Conservation (phyloP, 2,329 filamentous ascomycete species). For the Aspergillus transmontanensis region DNA sequence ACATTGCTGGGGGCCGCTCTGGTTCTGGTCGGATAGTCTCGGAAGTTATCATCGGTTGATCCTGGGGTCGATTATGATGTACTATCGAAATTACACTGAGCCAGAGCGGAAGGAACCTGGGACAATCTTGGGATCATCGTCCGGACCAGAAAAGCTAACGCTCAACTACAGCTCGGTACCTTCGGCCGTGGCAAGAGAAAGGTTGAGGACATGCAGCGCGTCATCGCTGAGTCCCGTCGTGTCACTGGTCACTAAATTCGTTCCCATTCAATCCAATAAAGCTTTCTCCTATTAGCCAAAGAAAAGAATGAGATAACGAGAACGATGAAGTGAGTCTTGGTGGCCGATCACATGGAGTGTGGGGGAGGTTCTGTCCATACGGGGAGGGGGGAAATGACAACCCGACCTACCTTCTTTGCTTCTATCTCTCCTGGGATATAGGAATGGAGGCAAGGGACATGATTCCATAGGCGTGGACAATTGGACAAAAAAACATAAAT, state of each 20-base stretch:
- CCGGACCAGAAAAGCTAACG: slow-evolving; percentile 19
- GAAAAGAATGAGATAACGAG: slow-evolving; percentile 29
- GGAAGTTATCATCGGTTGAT: neutral
- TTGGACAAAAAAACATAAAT: slow-evolving; percentile 14
- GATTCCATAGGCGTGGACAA: slow-evolving; percentile 14
- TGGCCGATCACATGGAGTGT: slow-evolving; percentile 14
- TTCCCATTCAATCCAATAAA: slow-evolving; percentile 17
- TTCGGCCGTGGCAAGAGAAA: slow-evolving; percentile 99
- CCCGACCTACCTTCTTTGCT: slow-evolving; percentile 2
- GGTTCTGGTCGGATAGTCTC: slow-evolving; percentile 4
- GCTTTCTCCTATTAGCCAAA: slow-evolving; percentile 24
- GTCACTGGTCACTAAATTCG: slow-evolving; percentile 64
- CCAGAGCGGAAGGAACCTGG: neutral
- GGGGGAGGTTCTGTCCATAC: slow-evolving; percentile 10
- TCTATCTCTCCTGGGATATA: slow-evolving; percentile 5
- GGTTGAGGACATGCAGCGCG: slow-evolving; percentile 97
- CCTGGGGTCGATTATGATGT: neutral
- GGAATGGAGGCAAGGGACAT: slow-evolving; percentile 3
- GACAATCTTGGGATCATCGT: neutral
- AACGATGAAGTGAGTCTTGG: slow-evolving; percentile 21
- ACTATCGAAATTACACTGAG: neutral
- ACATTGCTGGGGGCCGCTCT: slow-evolving; percentile 1
- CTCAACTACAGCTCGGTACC: slow-evolving; percentile 75
- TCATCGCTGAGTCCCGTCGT: slow-evolving; percentile 94
- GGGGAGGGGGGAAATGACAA: slow-evolving; percentile 1